These are phyloP conservation scores for Quercus lobata DNA, from an alignment of 331 rosid species.

Conservation along the genomic window DNA sequence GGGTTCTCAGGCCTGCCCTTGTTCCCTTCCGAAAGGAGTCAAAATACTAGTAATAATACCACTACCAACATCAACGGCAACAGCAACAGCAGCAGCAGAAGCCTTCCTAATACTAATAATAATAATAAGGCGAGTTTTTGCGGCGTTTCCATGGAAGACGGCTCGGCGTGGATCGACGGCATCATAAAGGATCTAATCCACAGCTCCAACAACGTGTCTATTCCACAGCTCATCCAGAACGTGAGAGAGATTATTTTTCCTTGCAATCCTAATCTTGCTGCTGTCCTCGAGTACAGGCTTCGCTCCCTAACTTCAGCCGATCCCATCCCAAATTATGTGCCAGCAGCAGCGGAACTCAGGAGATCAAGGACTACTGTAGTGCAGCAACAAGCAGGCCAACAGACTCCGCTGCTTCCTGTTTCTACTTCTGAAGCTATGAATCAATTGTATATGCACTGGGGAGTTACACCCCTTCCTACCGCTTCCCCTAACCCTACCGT, in stretches of 20 bases:
- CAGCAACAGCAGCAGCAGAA: too few relatives aligned
- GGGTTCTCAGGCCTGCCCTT: conserved; percentile 94
- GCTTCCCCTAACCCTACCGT: conserved; percentile 6
- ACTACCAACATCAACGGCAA: background rate
- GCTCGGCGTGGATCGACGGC: conserved; percentile 86
- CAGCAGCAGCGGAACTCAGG: background rate
- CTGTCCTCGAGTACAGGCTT: conserved; percentile 80
- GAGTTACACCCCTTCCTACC: conserved; percentile 15
- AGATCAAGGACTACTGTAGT: conserved; percentile 15
- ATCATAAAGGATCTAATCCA: conserved; percentile 83
- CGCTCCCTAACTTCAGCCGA: conserved; percentile 48
- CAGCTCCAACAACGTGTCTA: conserved; percentile 71
- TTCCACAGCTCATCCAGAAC: conserved; percentile 90
- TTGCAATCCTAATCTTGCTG: conserved; percentile 90
- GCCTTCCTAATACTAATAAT: background rate
- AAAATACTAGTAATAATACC: background rate
- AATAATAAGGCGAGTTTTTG: conserved; percentile 9
- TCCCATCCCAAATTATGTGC: conserved; percentile 2
- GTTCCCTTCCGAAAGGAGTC: conserved; percentile 64
- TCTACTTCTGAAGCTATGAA: conserved; percentile 18
- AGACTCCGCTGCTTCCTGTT: conserved; percentile 13
- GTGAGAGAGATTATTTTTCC: conserved; percentile 89
- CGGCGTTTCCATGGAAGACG: conserved; percentile 60
- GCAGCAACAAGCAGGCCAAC: background rate
- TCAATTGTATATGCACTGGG: conserved; percentile 61